Conservation (phyloP, 2,329 filamentous ascomycete genomes). For the Ceratocystis alfenasii region DNA sequence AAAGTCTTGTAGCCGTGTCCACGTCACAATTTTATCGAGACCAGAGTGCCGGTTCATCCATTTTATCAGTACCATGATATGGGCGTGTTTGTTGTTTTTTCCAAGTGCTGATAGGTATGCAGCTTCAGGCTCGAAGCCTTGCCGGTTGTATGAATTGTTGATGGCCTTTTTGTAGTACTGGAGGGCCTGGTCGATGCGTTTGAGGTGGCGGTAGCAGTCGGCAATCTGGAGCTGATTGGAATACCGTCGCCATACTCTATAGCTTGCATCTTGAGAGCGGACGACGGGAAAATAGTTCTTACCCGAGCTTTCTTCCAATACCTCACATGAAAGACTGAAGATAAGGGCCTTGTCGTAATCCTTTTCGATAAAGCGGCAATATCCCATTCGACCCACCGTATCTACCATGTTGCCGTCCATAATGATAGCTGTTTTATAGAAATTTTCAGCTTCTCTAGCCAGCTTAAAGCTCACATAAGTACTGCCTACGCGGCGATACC, state of each 20-base stretch:
- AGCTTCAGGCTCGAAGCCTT: slow-evolving; percentile 32
- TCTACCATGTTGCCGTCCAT: slow-evolving; percentile 32
- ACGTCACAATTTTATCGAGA: slow-evolving; percentile 17
- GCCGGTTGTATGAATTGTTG: slow-evolving; percentile 25
- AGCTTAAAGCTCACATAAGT: slow-evolving; percentile 32
- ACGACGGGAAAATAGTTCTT: slow-evolving; percentile 15
- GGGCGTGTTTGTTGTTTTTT: slow-evolving; percentile 30
- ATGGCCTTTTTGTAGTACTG: slow-evolving; percentile 32
- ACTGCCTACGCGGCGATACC: slow-evolving; percentile 33
- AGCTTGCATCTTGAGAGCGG: slow-evolving; percentile 24
- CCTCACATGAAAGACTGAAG: slow-evolving; percentile 31
- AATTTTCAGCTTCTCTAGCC: slow-evolving; percentile 29
- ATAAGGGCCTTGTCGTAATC: slow-evolving; percentile 31
- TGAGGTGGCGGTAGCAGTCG: slow-evolving; percentile 30
- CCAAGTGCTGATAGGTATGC: slow-evolving; percentile 32
- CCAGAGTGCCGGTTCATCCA: slow-evolving; percentile 27
- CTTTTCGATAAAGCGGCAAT: slow-evolving; percentile 31
- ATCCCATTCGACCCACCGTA: slow-evolving; percentile 33
- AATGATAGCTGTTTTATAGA: slow-evolving; percentile 31
- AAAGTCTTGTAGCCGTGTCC: slow-evolving; percentile 29
- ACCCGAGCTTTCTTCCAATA: slow-evolving; percentile 26
- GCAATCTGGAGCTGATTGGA: slow-evolving; percentile 33
- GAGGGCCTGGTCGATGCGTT: slow-evolving; percentile 29
- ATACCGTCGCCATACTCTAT: slow-evolving; percentile 33
- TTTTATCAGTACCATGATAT: slow-evolving; percentile 31